Evolutionary conservation across 768 basidiomycete genomes (phyloP).

Genomic region (Russula dissimulans): DNA sequence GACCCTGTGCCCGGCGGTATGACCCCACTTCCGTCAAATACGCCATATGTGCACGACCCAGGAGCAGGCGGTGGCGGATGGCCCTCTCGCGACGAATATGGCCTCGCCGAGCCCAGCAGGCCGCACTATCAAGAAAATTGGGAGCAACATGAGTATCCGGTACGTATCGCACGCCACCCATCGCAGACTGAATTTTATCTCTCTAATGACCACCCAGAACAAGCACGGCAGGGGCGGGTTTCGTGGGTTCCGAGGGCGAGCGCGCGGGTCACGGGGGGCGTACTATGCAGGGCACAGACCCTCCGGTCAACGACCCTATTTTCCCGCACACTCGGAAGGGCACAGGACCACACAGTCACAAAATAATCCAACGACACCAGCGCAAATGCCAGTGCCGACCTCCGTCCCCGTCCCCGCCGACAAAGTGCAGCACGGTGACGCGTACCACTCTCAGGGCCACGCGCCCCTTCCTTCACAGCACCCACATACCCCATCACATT

Average conservation of each 20-base stretch:
- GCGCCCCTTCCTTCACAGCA: background rate
- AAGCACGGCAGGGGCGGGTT: background rate
- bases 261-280: conserved; percentile 2
- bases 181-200: background rate
- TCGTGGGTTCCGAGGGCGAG: background rate
- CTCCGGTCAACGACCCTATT: background rate
- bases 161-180: background rate
- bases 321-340: background rate
- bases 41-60: background rate
- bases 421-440: background rate
- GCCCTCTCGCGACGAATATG: background rate
- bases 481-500: background rate
- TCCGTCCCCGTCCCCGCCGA: background rate
- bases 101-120: background rate
- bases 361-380: no score
- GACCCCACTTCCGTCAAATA: background rate
- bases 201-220: background rate
- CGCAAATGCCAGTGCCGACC: background rate
- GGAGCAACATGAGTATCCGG: background rate
- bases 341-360: background rate
- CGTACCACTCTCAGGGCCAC: conserved; percentile 1
- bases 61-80: background rate
- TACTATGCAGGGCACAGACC: background rate
- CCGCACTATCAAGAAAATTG: conserved; percentile 4
- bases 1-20: background rate